Base-by-base conservation (phyloP, 2,329 filamentous ascomycete species). In the Cercospora brassicicola region DNA sequence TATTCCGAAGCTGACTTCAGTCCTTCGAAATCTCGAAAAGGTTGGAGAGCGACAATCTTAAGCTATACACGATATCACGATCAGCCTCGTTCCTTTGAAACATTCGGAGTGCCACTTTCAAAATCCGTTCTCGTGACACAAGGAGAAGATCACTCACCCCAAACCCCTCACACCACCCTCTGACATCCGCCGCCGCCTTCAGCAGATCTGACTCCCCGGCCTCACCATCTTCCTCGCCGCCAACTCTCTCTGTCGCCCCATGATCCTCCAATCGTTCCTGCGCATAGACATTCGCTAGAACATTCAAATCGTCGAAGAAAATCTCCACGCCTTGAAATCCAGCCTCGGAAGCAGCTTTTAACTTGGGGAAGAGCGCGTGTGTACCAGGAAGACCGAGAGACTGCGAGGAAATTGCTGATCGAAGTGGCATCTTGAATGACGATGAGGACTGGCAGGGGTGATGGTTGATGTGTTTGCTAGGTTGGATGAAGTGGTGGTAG, bases 1-100 rank as follows among this genome's bases (percentile, higher is more conserved):
- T 91, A 89, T 66, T 86, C 82, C 11, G 78, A 72, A 6, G 89
- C 82, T 77, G 92, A 87, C 3, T 88, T 67, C 0, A 93, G 83
- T 0, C 91, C 92, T 72, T 93, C 91, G 78, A 90, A 93, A 79
- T 92, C 87, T 81, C 87, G 86, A 76, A 94, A 93, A 0, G 92
- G 91, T 75, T 93, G 91, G 0, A 94, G 83, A 68, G 87, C 88
- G 71, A 92, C 82, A 71, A 92, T 86, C 10, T 81, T 74, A n/a
- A 92, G 82, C 42, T 64, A 33, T 13, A 36, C 1, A 5, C 0
- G 5, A 2, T 23, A 28, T 10, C 2, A 53, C 11, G n/a, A 8
- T 53, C 48, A 53, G 48, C 48, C 30, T 13, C 31, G 31, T 33
- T 33, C 1, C 31, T 33, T 13, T 33, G 10, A 33, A 1, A 13